Evolutionary conservation across 768 basidiomycete species (phyloP).

Genomic region (Tylopilus intermedius): DNA sequence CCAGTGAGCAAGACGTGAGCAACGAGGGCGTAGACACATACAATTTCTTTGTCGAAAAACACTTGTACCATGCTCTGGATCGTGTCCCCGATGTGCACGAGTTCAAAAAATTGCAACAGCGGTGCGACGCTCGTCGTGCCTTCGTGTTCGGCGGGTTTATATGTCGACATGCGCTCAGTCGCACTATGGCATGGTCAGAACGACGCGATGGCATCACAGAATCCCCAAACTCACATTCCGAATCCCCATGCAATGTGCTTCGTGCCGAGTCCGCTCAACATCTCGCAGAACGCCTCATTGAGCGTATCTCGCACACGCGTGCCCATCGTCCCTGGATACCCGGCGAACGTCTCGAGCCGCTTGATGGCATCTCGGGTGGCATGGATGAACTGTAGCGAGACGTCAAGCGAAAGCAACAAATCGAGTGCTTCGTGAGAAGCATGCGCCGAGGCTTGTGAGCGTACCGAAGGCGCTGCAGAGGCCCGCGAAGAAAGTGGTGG

Average conservation of each 20-base stretch:
- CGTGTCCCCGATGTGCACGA: conserved; percentile 95
- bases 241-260: conserved; percentile 82
- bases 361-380: conserved; percentile 88
- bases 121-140: conserved; percentile 84
- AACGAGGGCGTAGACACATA: conserved; percentile 29
- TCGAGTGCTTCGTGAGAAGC: conserved; percentile 50
- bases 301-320: conserved; percentile 86
- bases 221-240: conserved; percentile 44
- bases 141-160: conserved; percentile 83
- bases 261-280: conserved; percentile 72
- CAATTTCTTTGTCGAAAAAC: conserved; percentile 95
- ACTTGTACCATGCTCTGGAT: conserved; percentile 98
- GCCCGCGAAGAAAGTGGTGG: not conserved
- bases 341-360: conserved; percentile 83
- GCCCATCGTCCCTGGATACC: conserved; percentile 85
- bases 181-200: conserved; percentile 47
- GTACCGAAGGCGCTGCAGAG: not conserved
- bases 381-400: conserved; percentile 88
- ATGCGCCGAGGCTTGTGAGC: conserved; percentile 18
- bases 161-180: conserved; percentile 82
- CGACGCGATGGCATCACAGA: not conserved
- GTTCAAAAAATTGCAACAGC: conserved; percentile 92
- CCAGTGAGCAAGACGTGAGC: not conserved
- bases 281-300: conserved; percentile 86
- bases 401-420: conserved; percentile 85